These are phyloP conservation scores for Aspergillus melleus DNA, from an alignment of 2,329 filamentous ascomycete genomes.

Conservation along the genomic window DNA sequence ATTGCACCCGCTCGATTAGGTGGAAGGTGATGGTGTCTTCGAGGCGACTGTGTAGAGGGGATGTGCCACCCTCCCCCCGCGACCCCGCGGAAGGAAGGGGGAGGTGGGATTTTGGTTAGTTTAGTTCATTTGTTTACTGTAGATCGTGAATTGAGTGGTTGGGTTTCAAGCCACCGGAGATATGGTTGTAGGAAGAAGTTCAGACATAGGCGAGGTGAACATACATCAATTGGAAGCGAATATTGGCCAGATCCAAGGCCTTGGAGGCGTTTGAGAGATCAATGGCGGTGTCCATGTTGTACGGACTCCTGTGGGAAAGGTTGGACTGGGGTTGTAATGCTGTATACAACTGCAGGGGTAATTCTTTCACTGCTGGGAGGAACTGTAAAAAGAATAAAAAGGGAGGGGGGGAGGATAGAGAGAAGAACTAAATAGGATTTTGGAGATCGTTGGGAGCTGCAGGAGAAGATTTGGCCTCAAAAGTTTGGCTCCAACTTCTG, in stretches of 20 bases:
- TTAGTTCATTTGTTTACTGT: background rate
- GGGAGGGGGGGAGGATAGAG: no score
- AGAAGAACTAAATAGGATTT: background rate
- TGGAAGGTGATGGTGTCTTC: slow-evolving; percentile 98
- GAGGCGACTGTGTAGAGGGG: slow-evolving; percentile 64
- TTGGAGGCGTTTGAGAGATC: slow-evolving; percentile 82
- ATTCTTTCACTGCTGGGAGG: background rate
- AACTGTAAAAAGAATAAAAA: background rate
- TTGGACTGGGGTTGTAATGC: background rate
- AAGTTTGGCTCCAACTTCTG: background rate
- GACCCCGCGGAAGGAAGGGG: background rate
- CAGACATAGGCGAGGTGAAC: slow-evolving; percentile 28
- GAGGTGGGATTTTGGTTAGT: background rate
- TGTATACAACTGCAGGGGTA: background rate
- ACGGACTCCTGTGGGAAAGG: background rate
- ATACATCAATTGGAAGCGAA: slow-evolving; percentile 91
- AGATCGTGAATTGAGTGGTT: background rate
- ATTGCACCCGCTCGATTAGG: slow-evolving; percentile 96
- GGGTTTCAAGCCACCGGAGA: background rate
- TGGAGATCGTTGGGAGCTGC: background rate
- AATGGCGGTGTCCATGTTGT: slow-evolving; percentile 80
- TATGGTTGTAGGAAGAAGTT: background rate
- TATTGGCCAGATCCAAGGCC: slow-evolving; percentile 85
- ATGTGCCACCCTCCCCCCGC: background rate
- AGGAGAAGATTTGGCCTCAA: background rate